phyloP scores from a whole-genome alignment of 2,329 filamentous ascomycete species.

The Cladorrhinum sp. region DNA sequence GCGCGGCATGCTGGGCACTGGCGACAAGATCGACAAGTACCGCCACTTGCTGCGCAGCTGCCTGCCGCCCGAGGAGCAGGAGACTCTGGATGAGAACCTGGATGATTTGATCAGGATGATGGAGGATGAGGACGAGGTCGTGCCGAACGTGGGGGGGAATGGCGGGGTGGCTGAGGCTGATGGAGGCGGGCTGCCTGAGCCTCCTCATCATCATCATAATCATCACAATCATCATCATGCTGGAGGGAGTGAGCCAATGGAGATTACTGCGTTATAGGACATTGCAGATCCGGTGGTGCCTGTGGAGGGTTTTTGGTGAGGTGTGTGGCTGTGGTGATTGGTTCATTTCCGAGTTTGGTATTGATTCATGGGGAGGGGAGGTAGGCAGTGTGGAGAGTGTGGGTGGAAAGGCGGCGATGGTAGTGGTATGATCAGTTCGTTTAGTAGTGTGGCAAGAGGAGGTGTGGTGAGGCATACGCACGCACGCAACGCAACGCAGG shows the following conservation, averaged over 20 bases:
- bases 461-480: too few relatives aligned
- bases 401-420: too few relatives aligned
- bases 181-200: neutral
- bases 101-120: conserved; percentile 61
- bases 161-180: neutral
- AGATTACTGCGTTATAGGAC: conserved; percentile 18
- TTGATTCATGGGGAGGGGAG: neutral
- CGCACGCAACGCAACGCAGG: too few relatives aligned
- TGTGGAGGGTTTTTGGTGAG: neutral
- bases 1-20: conserved; percentile 65
- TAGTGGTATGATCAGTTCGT: too few relatives aligned
- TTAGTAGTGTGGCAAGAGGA: too few relatives aligned
- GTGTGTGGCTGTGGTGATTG: neutral
- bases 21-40: conserved; percentile 72
- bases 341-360: neutral
- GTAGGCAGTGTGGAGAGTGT: too few relatives aligned
- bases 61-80: conserved; percentile 62
- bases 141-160: conserved; percentile 11
- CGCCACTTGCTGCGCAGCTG: conserved; percentile 66
- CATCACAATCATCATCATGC: neutral
- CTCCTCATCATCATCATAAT: neutral
- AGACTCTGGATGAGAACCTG: conserved; percentile 64
- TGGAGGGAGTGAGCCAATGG: conserved; percentile 16
- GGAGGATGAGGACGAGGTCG: conserved; percentile 57
- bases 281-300: neutral